Evolutionary conservation across 208 protist species (phyloP), one percentile per base, ranked within the genome.

Genomic region (Zelonia costaricensis): DNA sequence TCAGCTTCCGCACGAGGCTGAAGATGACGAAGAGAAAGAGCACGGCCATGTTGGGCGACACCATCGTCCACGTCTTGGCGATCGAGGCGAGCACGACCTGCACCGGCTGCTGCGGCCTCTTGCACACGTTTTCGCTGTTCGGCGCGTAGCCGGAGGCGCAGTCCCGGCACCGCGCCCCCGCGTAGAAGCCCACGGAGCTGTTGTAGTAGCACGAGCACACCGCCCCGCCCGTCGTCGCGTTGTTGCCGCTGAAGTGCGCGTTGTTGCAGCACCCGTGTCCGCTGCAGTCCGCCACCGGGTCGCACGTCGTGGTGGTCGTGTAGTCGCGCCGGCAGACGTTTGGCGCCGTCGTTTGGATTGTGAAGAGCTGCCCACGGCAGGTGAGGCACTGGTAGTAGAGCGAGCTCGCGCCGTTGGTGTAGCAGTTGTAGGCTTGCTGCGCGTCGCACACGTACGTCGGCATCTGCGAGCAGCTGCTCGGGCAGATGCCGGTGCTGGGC

Each of bases 1-100:
- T 88, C 44, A 83, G 63, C 30, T 80, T 74, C 51, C 84, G 79
- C 56, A 68, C 65, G 15, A 90, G 54, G 27, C 78, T 61, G 51
- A 84, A 64, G 33, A 94, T 59, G 36, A 85, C 80, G 45, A 90
- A 86, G 30, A 91, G 62, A 48, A 91, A 82, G 12, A 89, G 54
- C 45, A 91, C 81, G 6, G 76, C 65, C 52, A 94, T 39, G 72
- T 88, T 90, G 10, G 88, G 88, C 51, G 83, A 55, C 64, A 94
- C 82, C 84, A 94, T 91, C 44, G 87, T 88, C 84, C 83, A 91
- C 54, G 87, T 88, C 58, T 30, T 78, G 30, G 72, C 81, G 61
- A 93, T 86, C 16, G 81, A 84, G 18, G 81, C 80, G 42, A 93
- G 52, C 45, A 89, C 54, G 25, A 74, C 44, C 55, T 84, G 63